phyloP scores from a whole-genome alignment of 352 stramenopile genomes.

The Pythium folliculosum region DNA sequence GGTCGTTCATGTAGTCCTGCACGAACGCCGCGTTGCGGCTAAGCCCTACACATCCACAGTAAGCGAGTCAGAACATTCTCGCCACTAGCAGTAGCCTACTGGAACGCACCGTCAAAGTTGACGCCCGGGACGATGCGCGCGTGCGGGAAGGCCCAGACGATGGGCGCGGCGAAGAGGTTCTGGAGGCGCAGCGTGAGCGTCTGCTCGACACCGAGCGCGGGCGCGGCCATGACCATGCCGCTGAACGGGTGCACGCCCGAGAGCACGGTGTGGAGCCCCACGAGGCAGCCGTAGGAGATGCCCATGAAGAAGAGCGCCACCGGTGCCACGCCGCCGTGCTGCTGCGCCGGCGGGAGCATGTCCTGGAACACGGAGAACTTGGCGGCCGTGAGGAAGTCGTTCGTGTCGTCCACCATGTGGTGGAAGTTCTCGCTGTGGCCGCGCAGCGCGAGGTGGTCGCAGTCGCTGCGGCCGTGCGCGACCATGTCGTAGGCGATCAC shows the following conservation, averaged over 20 bases:
- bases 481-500: slow-evolving; percentile 71
- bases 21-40: slow-evolving; percentile 43
- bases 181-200: slow-evolving; percentile 50
- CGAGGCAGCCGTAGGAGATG: slow-evolving; percentile 67
- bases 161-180: slow-evolving; percentile 38
- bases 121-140: slow-evolving; percentile 55
- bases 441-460: slow-evolving; percentile 35
- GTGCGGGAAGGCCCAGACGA: slow-evolving; percentile 46
- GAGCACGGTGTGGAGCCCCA: slow-evolving; percentile 59
- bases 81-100: not conserved
- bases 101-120: slow-evolving; percentile 43
- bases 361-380: slow-evolving; percentile 39
- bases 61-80: not conserved
- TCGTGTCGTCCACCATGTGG: slow-evolving; percentile 73
- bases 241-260: slow-evolving; percentile 46
- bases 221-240: slow-evolving; percentile 53
- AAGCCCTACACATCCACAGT: slow-evolving; percentile 23
- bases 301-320: slow-evolving; percentile 58
- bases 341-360: slow-evolving; percentile 31
- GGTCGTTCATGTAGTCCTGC: slow-evolving; percentile 55
- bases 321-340: slow-evolving; percentile 1
- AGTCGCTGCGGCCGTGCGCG: slow-evolving; percentile 56
- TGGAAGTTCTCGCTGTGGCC: slow-evolving; percentile 56
- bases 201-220: slow-evolving; percentile 62
- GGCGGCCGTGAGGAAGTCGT: slow-evolving; percentile 51